These are phyloP conservation scores for Colletotrichum sp. DNA, from an alignment of 2,329 filamentous ascomycete species.

Conservation along the genomic window DNA sequence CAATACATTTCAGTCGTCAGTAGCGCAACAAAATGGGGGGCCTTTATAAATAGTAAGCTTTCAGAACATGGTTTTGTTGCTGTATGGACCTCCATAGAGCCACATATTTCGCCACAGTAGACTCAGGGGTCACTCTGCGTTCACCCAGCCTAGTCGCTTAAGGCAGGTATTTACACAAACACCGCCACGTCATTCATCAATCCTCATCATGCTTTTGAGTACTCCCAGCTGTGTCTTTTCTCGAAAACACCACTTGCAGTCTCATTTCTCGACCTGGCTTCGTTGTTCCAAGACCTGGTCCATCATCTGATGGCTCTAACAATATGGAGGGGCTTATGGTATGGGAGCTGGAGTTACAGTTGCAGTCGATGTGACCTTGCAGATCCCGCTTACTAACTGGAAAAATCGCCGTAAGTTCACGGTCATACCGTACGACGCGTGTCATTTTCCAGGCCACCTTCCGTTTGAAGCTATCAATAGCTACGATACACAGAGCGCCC, in stretches of 20 bases:
- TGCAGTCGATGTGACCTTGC: background rate
- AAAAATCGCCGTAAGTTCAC: background rate
- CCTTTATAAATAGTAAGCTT: background rate
- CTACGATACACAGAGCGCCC: background rate
- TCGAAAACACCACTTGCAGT: background rate
- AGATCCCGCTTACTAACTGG: background rate
- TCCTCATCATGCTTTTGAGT: background rate
- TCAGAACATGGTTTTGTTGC: background rate
- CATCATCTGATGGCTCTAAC: background rate
- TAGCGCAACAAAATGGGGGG: background rate
- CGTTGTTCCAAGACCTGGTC: background rate
- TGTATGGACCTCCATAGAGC: background rate
- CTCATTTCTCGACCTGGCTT: background rate
- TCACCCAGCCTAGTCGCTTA: background rate
- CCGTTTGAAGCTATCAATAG: background rate
- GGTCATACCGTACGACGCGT: background rate
- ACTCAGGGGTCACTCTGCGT: background rate
- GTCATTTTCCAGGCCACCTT: background rate
- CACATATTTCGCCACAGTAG: background rate
- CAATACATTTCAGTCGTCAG: background rate
- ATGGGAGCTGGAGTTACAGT: background rate
- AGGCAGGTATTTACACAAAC: background rate
- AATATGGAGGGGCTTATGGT: background rate
- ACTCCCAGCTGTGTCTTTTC: background rate
- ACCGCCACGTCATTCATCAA: background rate